Evolutionary conservation across 2,329 filamentous ascomycete species (phyloP), one percentile per base, ranked within the genome.

Genomic region (Nannizziopsis barbatae): DNA sequence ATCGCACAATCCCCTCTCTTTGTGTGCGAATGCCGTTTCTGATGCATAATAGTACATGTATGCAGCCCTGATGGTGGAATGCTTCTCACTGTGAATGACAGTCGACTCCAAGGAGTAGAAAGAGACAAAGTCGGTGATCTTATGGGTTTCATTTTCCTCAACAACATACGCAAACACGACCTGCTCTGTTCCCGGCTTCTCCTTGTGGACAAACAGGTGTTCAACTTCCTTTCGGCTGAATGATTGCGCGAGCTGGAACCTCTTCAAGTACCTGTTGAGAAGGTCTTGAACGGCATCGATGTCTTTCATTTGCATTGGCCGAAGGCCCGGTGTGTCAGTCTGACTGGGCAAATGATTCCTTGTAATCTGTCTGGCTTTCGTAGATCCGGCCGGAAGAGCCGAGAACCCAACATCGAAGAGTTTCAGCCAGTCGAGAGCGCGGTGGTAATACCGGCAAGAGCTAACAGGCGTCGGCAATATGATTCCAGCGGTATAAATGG

Each of bases 11-110:
- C 79, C 78, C 12, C 67, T 68, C 52, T 75, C 71, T 39, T 71
- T 60, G 15, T 63, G 61, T 2, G 62, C 62, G 55, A 95, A 84
- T 9, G 82, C 90, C 4, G 77, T 72, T 60, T 95, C 87, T 5
- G 84, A 84, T 50, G 86, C 92, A 64, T 98, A 98, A 75, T 98
- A 98, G 72, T 90, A 98, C 48, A 96, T 77, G 68, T 98, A 98
- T 27, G 92, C 92, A 2, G 90, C 92, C 56, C 83, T 84, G 60
- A 98, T 81, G 50, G 80, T 79, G 51, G 80, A 76, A 69, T 94
- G 83, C 64, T 85, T 85, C 40, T 78, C 71, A 61, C 87, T 80
- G 57, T 83, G 81, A 59, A 98, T 93, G 50, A 95, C 84, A 1
- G 87, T 92, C 12, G 88, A 95, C 64, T 95, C 88, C 31, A 98